Percentiles rank a stretch among this genome's conserved stretches.
Conservation (phyloP, 306 rosid genomes). For the Oemleria cerasiformis region DNA sequence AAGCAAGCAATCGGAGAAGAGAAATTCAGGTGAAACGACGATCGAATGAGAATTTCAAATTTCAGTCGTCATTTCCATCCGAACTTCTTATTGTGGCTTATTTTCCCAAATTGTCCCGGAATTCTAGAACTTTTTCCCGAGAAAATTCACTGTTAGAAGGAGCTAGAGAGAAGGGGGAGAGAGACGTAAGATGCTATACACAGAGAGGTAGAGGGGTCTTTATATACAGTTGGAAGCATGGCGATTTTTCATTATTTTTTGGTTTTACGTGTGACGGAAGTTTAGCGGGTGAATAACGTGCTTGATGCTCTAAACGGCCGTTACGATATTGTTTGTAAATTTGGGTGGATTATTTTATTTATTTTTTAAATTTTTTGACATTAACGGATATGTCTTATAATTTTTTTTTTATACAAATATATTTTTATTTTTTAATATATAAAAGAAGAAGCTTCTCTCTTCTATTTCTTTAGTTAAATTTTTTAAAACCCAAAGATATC, state of each 20-base stretch:
- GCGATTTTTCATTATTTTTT: no score
- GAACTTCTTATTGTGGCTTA: not conserved
- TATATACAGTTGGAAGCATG: not conserved
- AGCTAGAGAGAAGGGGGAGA: not conserved
- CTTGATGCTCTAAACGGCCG: constrained; percentile 10
- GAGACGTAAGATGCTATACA: not conserved
- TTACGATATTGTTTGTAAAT: not conserved
- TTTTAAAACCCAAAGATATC: no score
- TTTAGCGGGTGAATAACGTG: constrained; percentile 12
- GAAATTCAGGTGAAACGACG: constrained; percentile 27
- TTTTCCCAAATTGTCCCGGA: not conserved
- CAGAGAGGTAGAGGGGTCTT: not conserved
- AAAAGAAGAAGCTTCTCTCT: no score
- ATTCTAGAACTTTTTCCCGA: constrained; percentile 9
- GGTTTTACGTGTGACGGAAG: not conserved
- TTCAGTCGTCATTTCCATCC: constrained; percentile 14
- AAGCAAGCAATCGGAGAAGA: constrained; percentile 26
- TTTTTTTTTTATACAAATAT: no score
- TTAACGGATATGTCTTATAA: no score
- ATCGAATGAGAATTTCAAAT: constrained; percentile 15
- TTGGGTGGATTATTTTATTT: not conserved
- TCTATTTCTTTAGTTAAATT: no score
- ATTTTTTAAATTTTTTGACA: no score
- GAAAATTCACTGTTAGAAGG: not conserved
- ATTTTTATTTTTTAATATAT: no score